Evolutionary conservation across 768 basidiomycete species (phyloP), one percentile per base, ranked within the genome.

Genomic region (Pleurotus djamor): DNA sequence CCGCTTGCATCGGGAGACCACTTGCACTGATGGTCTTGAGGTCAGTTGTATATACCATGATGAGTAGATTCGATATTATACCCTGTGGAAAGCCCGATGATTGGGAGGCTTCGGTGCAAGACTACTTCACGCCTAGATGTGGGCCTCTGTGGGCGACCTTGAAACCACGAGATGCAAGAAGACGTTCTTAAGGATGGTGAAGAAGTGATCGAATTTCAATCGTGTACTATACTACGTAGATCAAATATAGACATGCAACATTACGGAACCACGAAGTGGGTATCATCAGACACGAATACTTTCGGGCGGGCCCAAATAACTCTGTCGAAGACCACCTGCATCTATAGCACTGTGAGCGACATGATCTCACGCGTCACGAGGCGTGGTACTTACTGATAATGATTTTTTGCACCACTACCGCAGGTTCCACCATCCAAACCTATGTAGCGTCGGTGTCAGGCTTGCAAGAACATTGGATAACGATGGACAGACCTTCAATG

Each of bases 271-370:
- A 28, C 21, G 21, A 28, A 28, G 21, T 28, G 21, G 21, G 21
- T 28, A 28, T 62, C 47, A 65, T 56, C 55, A 61, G 36, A 72
- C 66, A 38, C 65, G 56, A 37, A 76, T 60, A 66, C 83, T 85
- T 68, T 87, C 86, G 1, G 86, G 84, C 36, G 86, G 86, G 5
- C 86, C 86, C 36, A 88, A 74, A 65, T 86, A 88, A 62, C 84
- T 86, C 0, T 79, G 69, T 49, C 69, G 63, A 5, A 87, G 74
- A 13, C 82, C 83, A 36, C 85, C 85, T 21, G 82, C 78, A 68
- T 87, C 86, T 85, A 21, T 16, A 49, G 54, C 41, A 52, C 54
- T 36, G 62, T 49, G 59, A 37, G 37, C 58, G 33, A 35, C 36
- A 17, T 35, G 4, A 6, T 41, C n/a, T 12, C 13, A n/a, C 1